Base-by-base conservation (phyloP, 371 early-diverging fungal species). In the Mucor plumbeus region DNA sequence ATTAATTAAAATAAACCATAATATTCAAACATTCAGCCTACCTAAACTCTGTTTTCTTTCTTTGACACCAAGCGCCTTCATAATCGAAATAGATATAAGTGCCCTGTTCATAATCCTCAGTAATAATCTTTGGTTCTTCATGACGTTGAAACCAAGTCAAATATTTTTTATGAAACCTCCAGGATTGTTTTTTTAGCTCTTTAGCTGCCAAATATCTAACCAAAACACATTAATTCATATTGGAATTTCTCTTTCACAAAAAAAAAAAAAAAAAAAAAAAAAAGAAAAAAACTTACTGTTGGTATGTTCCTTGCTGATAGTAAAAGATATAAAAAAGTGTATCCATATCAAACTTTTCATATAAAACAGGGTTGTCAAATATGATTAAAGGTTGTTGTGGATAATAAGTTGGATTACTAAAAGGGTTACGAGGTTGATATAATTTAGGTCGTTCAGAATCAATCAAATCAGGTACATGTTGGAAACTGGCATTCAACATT, bases 101-200 rank as follows among this genome's bases (percentile, higher is more conserved):
- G 17, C 99, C 99, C 78, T 95, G 93, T 78, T 99, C 99, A 85
- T 95, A 99, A 74, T 98, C 97, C 60, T 98, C 97, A 15, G 97
- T 99, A 62, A 99, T 97, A 19, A 90, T 86, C 72, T 91, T 93
- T 21, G 99, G 99, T 79, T 99, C 99, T 71, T 98, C 97, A 71
- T 95, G 95, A 21, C 99, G 91, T 75, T 99, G 99, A 86, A 99
- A 99, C 99, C 99, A 99, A 26, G 98, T 98, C 68, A 90, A 81
- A 70, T 98, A 99, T 82, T 98, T 97, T 79, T 97, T 98, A 83
- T 99, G 99, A 80, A 97, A 99, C 61, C 99, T 88, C 99, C 99
- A 99, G 15, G 94, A 94, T 73, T 97, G 97, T 71, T 94, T 91
- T 79, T 99, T 99, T 63, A 99, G 81, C 75, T 98, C 98, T 60